Conservation (phyloP, 805 yeast genomes). For the Scheffersomyces lignosus region DNA sequence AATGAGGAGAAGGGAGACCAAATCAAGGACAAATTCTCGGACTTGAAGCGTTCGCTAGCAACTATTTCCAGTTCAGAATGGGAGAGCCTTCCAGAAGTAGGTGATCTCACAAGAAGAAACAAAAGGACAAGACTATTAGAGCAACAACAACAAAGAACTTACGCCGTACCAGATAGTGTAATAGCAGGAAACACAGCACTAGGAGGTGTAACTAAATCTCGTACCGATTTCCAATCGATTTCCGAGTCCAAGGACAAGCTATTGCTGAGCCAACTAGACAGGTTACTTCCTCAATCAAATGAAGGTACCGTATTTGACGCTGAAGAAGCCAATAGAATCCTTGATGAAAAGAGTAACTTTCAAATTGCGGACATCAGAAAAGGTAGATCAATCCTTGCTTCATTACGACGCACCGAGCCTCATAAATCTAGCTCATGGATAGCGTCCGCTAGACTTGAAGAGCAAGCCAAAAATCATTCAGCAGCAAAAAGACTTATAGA, state of each 20-base stretch:
- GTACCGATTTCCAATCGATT: constrained; percentile 51
- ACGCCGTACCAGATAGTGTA: constrained; percentile 80
- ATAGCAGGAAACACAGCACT: constrained; percentile 28
- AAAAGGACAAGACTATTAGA: constrained; percentile 66
- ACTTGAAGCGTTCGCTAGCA: constrained; percentile 62
- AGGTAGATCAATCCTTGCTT: constrained; percentile 60
- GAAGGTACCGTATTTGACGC: constrained; percentile 33
- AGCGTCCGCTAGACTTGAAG: constrained; percentile 79
- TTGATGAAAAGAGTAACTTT: constrained; percentile 11
- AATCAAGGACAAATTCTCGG: constrained; percentile 31
- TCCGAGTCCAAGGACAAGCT: constrained; percentile 66
- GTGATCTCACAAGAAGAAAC: constrained; percentile 79
- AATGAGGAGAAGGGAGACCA: constrained; percentile 9
- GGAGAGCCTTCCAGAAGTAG: constrained; percentile 82
- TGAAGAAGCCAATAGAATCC: not conserved
- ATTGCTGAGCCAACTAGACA: constrained; percentile 54
- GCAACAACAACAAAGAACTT: constrained; percentile 65
- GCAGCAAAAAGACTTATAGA: constrained; percentile 61
- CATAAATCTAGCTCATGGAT: constrained; percentile 79
- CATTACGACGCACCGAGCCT: constrained; percentile 73
- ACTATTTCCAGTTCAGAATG: constrained; percentile 69
- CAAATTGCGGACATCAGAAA: constrained; percentile 58
- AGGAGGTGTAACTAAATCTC: constrained; percentile 7
- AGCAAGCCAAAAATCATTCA: constrained; percentile 52
- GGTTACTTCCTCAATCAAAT: constrained; percentile 19